A percentile compares a stretch with the other conserved stretches of the same genome.
Conservation (phyloP, 768 basidiomycete genomes). For the Boletellus ananas region DNA sequence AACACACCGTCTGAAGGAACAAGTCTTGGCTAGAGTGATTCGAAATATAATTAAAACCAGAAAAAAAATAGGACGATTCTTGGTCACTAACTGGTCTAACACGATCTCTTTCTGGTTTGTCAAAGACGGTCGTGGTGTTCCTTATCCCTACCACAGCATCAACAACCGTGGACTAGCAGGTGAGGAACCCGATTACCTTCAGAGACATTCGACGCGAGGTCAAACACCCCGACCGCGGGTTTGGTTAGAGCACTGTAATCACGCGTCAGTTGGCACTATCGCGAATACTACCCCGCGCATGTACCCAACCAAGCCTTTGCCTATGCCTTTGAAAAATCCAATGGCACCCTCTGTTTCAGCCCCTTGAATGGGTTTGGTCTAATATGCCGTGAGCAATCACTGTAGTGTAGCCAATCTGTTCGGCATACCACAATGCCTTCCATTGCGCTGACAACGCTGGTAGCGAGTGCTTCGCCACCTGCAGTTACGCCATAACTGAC, state of each 20-base stretch:
- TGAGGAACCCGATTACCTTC: constrained; percentile 54
- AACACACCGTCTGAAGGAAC: constrained; percentile 85
- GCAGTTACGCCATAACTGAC: constrained; percentile 90
- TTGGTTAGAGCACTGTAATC: constrained; percentile 80
- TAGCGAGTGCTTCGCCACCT: constrained; percentile 91
- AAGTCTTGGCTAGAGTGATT: constrained; percentile 65
- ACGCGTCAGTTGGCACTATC: not conserved
- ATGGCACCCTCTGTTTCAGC: constrained; percentile 91
- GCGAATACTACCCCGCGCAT: not conserved
- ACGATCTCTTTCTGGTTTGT: constrained; percentile 84
- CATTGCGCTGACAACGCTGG: constrained; percentile 90
- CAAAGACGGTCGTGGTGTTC: constrained; percentile 98
- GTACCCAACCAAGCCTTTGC: constrained; percentile 93
- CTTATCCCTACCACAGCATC: constrained; percentile 67
- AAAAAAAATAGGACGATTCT: not conserved
- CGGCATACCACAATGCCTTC: constrained; percentile 83
- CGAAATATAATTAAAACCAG: not conserved
- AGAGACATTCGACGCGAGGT: constrained; percentile 90
- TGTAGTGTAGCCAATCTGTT: constrained; percentile 5
- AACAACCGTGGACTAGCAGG: not conserved
- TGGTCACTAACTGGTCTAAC: constrained; percentile 60
- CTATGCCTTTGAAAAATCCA: constrained; percentile 97
- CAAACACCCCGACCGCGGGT: constrained; percentile 94
- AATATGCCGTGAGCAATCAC: constrained; percentile 6
- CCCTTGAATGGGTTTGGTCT: constrained; percentile 97